Evolutionary conservation across 2,329 filamentous ascomycete genomes (phyloP).

Genomic region (Colletotrichum musae): DNA sequence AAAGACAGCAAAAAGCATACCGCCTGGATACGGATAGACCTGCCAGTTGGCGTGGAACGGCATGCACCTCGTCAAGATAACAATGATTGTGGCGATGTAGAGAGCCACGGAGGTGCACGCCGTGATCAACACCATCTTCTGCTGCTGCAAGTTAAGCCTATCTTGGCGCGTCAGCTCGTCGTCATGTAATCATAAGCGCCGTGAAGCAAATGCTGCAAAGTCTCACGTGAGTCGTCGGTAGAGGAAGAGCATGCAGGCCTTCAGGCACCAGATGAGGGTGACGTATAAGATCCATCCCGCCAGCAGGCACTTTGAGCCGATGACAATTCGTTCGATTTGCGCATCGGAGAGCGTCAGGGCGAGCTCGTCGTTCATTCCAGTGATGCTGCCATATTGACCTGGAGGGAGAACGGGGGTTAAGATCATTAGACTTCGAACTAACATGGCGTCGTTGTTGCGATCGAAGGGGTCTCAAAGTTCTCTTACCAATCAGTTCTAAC

Average conservation of each 20-base stretch:
- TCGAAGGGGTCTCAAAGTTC: background rate
- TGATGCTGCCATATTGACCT: conserved; percentile 45
- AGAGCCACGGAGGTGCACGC: conserved; percentile 38
- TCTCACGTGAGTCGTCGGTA: conserved; percentile 45
- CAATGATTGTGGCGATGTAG: conserved; percentile 43
- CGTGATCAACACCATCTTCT: conserved; percentile 42
- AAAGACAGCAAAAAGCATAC: conserved; percentile 16
- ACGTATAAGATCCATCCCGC: conserved; percentile 58
- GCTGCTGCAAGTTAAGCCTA: conserved; percentile 44
- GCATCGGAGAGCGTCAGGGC: conserved; percentile 37
- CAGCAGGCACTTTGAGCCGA: conserved; percentile 47
- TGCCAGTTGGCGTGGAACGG: conserved; percentile 47
- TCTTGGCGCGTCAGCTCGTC: no score
- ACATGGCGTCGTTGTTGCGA: background rate
- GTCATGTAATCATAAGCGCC: no score
- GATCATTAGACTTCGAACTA: conserved; percentile 6
- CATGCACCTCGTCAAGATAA: conserved; percentile 43
- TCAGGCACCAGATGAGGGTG: conserved; percentile 58
- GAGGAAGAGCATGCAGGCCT: conserved; percentile 59
- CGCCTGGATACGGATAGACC: conserved; percentile 45
- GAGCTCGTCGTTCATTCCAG: conserved; percentile 44
- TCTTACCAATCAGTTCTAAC: conserved; percentile 33
- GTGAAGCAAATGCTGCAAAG: accelerated
- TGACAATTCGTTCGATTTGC: conserved; percentile 40
- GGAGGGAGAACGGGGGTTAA: conserved; percentile 37